Base-by-base conservation (phyloP, 805 yeast species). In the Suhomyces tanzawaensis region DNA sequence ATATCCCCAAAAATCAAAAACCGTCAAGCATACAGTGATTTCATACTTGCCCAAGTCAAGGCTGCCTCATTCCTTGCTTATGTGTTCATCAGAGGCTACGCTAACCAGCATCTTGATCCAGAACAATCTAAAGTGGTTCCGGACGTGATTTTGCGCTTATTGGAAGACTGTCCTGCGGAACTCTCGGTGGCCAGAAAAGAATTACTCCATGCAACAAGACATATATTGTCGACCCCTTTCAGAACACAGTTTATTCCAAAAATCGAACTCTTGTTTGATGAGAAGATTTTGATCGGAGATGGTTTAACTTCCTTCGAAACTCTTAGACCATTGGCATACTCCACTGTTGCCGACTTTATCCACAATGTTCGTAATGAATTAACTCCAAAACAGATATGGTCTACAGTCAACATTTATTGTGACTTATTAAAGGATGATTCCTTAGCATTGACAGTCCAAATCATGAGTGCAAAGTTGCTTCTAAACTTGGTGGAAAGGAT, bases 101-200 rank as follows among this genome's bases (percentile, higher is more conserved):
- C 95, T 2, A 76, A 79, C 24, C 80, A 79, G 27, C 71, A 83
- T 37, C 60, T 85, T 43, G 43, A 56, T 5, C 52, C 52, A 3
- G 64, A 58, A 9, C 68, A 63, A 38, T 58, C 64, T 14, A 74
- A 77, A 40, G 72, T 77, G 27, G 87, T 93, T 7, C 99, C 99
- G 0, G 95, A 86, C 43, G 76, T 90, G 39, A 85, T 93, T 27
- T 76, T 90, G 38, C 71, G 98, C 46, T 65, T 93, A 27, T 65
- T 93, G 27, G 95, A 90, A 60, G 98, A 95, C 58, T 93, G 98
- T 58, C 99, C 99, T 3, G 81, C 93, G 13, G 98, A 91, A 55
- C 69, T 88, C 34, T 85, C 95, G 4, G 81, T 89, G 3, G 95
- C 96, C 0, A 74, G 98, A 53, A 89, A 90, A 58, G 99, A 93